Conservation (phyloP, 768 basidiomycete genomes). For the Neoboletus subvelutipes region DNA sequence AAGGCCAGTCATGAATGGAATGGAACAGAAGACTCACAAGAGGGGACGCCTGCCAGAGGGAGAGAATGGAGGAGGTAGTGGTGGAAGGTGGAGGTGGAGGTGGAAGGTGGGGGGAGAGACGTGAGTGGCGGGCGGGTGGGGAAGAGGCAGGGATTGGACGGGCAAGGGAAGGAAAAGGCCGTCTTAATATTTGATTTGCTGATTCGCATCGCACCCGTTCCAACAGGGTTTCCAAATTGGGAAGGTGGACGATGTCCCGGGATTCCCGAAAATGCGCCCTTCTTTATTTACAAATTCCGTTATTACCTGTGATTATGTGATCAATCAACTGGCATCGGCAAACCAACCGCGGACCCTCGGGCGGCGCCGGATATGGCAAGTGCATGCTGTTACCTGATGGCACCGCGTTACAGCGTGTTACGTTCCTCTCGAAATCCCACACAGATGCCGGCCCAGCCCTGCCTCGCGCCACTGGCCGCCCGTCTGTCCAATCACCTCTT, state of each 20-base stretch:
- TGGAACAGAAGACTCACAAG: slow-evolving; percentile 12
- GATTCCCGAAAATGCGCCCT: slow-evolving; percentile 26
- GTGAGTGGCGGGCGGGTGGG: slow-evolving; percentile 21
- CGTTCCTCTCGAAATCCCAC: slow-evolving; percentile 19
- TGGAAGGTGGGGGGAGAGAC: slow-evolving; percentile 14
- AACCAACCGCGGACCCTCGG: slow-evolving; percentile 36
- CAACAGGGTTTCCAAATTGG: slow-evolving; percentile 19
- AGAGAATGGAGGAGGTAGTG: no score
- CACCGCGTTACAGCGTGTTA: slow-evolving; percentile 23
- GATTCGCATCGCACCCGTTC: slow-evolving; percentile 35
- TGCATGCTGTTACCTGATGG: slow-evolving; percentile 29
- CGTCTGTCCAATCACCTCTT: not conserved
- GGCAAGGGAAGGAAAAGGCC: slow-evolving; percentile 25
- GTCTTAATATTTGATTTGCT: slow-evolving; percentile 41
- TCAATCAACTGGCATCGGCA: slow-evolving; percentile 26
- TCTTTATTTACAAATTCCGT: slow-evolving; percentile 30
- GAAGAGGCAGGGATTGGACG: slow-evolving; percentile 28
- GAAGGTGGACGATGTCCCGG: slow-evolving; percentile 25
- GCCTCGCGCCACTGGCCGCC: slow-evolving; percentile 20
- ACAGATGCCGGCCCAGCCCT: slow-evolving; percentile 28
- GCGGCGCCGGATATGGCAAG: slow-evolving; percentile 15
- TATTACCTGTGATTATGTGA: slow-evolving; percentile 34
- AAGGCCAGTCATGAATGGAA: not conserved
- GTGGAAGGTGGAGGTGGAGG: not conserved
- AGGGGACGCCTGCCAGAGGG: not conserved